Conservation (phyloP, 2,329 filamentous ascomycete genomes). For the Blastomyces parvus region DNA sequence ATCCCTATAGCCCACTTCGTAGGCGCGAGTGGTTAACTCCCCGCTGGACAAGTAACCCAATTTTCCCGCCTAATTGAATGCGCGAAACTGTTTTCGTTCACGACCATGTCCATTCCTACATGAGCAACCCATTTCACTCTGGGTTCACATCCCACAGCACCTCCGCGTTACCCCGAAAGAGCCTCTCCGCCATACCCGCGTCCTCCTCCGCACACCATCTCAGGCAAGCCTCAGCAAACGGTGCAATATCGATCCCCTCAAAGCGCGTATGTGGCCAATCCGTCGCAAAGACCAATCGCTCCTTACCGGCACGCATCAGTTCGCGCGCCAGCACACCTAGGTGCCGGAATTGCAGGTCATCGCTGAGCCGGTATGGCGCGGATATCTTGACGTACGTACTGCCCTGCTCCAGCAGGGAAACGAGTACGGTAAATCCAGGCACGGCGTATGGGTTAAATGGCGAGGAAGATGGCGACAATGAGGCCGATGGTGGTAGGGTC, state of each 20-base stretch:
- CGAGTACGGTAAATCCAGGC: conserved; percentile 42
- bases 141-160: conserved; percentile 36
- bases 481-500: conserved; percentile 22
- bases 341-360: conserved; percentile 36
- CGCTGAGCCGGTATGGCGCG: conserved; percentile 48
- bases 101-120: neutral
- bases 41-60: neutral
- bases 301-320: conserved; percentile 38
- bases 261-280: conserved; percentile 59
- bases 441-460: conserved; percentile 38
- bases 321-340: conserved; percentile 43
- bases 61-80: neutral
- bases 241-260: conserved; percentile 46
- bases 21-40: neutral
- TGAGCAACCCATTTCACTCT: neutral
- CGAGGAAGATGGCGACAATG: conserved; percentile 6
- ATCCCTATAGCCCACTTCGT: neutral
- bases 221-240: conserved; percentile 47
- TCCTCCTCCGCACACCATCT: conserved; percentile 43
- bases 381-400: conserved; percentile 51
- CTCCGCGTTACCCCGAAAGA: conserved; percentile 50
- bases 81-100: neutral
- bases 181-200: conserved; percentile 34
- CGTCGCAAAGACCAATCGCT: conserved; percentile 48
- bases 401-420: conserved; percentile 40